Conservation (phyloP, 129 eudicot species). For the Tanacetum coccineum region DNA sequence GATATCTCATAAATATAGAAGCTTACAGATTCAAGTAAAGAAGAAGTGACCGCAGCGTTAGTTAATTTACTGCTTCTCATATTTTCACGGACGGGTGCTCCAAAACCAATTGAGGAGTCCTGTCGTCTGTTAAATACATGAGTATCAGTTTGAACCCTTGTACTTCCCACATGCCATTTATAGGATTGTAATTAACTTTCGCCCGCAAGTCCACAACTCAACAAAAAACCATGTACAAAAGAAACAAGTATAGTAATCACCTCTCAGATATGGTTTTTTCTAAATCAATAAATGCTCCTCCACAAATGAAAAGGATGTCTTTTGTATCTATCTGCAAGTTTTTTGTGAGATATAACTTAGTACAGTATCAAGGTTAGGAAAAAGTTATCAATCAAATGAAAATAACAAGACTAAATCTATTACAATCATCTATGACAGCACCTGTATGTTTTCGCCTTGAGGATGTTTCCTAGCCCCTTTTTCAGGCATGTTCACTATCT, state of each 20-base stretch:
- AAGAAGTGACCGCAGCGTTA: constrained; percentile 61
- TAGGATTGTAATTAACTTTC: no score
- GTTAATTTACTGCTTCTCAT: constrained; percentile 75
- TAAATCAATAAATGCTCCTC: constrained; percentile 86
- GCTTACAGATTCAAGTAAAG: constrained; percentile 82
- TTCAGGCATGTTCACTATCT: constrained; percentile 91
- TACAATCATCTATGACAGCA: constrained; percentile 16
- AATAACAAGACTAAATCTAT: background rate
- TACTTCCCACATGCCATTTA: no score
- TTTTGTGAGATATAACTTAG: no score
- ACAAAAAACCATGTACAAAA: background rate
- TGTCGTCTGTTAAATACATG: constrained; percentile 60
- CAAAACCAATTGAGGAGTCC: constrained; percentile 93
- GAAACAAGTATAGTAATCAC: constrained; percentile 28
- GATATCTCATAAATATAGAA: constrained; percentile 10
- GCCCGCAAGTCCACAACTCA: background rate
- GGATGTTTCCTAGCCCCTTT: constrained; percentile 95
- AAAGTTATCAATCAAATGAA: no score
- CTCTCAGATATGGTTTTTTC: constrained; percentile 96
- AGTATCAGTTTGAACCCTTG: no score
- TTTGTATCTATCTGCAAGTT: constrained; percentile 72
- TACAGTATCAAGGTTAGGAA: no score
- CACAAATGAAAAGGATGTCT: constrained; percentile 91
- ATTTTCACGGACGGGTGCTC: constrained; percentile 96
- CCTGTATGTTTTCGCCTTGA: constrained; percentile 88